These are phyloP conservation scores for Diutina siamensis DNA, from an alignment of 1,139 yeast species.

Conservation along the genomic window DNA sequence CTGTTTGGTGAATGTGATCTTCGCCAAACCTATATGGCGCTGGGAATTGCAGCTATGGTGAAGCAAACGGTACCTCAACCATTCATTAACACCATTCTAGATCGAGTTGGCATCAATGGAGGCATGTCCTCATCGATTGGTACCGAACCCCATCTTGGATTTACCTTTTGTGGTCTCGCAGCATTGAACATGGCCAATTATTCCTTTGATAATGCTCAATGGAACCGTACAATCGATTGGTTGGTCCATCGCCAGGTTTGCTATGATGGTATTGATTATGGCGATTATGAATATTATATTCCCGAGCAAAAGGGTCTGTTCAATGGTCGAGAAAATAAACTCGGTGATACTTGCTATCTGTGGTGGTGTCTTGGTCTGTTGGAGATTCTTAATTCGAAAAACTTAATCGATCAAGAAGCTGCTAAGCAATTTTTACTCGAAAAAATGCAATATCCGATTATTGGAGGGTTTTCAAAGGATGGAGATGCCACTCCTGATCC, in stretches of 20 bases:
- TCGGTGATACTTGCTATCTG: slow-evolving; percentile 82
- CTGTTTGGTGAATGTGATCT: slow-evolving; percentile 58
- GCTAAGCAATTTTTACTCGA: slow-evolving; percentile 39
- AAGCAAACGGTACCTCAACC: slow-evolving; percentile 14
- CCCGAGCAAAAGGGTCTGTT: slow-evolving; percentile 17
- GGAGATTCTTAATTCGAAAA: slow-evolving; percentile 6
- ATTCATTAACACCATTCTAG: slow-evolving; percentile 30
- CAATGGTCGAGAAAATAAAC: slow-evolving; percentile 80
- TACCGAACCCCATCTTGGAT: slow-evolving; percentile 78
- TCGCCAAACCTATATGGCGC: slow-evolving; percentile 67
- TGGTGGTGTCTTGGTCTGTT: slow-evolving; percentile 78
- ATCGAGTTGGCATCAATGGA: slow-evolving; percentile 46
- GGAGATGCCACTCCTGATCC: slow-evolving; percentile 58
- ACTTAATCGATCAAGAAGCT: slow-evolving; percentile 23
- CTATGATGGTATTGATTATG: slow-evolving; percentile 16
- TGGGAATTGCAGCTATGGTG: slow-evolving; percentile 46
- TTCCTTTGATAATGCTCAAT: slow-evolving; percentile 17
- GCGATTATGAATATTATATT: slow-evolving; percentile 24
- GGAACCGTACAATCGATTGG: slow-evolving; percentile 38
- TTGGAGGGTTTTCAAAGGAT: slow-evolving; percentile 81
- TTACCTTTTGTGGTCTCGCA: slow-evolving; percentile 77
- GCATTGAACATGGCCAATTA: slow-evolving; percentile 37
- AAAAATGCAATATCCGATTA: slow-evolving; percentile 46
- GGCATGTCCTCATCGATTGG: slow-evolving; percentile 35
- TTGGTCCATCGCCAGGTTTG: slow-evolving; percentile 53